Base-by-base conservation (phyloP, 495 filamentous ascomycete species). In the Hyaloscypha bicolor region DNA sequence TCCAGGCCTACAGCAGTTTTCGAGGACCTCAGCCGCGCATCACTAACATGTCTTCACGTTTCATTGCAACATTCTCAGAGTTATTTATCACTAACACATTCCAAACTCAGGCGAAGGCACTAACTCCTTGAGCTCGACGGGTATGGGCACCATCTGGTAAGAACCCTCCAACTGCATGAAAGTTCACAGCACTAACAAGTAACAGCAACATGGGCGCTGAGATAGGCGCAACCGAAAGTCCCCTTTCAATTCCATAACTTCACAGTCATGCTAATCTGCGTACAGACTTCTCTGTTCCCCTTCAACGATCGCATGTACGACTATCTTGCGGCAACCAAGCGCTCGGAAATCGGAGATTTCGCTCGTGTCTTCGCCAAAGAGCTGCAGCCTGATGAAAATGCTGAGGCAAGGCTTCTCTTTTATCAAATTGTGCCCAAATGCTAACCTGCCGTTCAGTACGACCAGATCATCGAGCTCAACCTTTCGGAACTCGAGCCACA, bases 301-400 rank as follows among this genome's bases (percentile, higher is more conserved):
- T 99, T 97, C 89, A 97, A 96, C 81, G 93, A 98, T 79, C 87
- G 91, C 75, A 94, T 95, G 92, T 90, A 97, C 86, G 90, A 97
- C 76, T 99, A 98, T 83, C 87, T 99, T 59, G 84, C 82, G 57
- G 92, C 94, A 61, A 99, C 95, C 71, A 97, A 97, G 88, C 92
- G 95, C 76, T 82, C 84, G 74, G 84, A 88, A 11, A 97, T 99
- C 73, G 95, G 92, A 72, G 91, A 97, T 76, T 97, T 93, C 76
- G 86, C 95, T 64, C 89, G 92, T 61, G 76, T 80, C 21, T 97
- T 97, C 80, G 90, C 92, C 65, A 86, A 90, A 71, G 92, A 97
- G 75, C 91, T 99, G 72, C 87, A 85, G 65, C 91, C 93, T 77
- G 95, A 99, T 74, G 85, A 96, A 80, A 95, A 94, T 76, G 93